These are phyloP conservation scores for Trypanosoma avium DNA, from an alignment of 208 protist genomes.

Conservation along the genomic window DNA sequence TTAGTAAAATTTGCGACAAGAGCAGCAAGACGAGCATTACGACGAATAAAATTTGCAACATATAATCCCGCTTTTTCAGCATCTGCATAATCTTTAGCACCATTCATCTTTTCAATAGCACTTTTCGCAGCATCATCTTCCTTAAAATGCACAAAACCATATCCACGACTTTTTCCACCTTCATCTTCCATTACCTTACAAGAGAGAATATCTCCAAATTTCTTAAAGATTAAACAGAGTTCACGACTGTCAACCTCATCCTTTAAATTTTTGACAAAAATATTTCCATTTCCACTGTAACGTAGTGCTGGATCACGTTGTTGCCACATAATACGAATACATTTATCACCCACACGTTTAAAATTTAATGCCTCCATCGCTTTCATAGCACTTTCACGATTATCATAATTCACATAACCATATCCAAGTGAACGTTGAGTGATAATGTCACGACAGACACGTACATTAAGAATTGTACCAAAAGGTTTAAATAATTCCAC, in stretches of 20 bases:
- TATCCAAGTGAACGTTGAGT: slow-evolving; percentile 98
- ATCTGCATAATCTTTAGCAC: slow-evolving; percentile 91
- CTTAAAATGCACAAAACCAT: slow-evolving; percentile 99
- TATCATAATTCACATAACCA: slow-evolving; percentile 99
- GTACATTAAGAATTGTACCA: slow-evolving; percentile 97
- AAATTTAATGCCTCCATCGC: slow-evolving; percentile 99
- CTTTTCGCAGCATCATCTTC: slow-evolving; percentile 92
- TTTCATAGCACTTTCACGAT: slow-evolving; percentile 93
- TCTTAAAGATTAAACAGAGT: slow-evolving; percentile 97
- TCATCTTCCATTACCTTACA: slow-evolving; percentile 96
- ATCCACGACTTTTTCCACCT: slow-evolving; percentile 94
- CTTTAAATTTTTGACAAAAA: slow-evolving; percentile 99
- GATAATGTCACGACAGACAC: slow-evolving; percentile 97
- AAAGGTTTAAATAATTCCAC: slow-evolving; percentile 98
- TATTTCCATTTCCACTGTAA: slow-evolving; percentile 97
- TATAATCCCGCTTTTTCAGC: slow-evolving; percentile 91
- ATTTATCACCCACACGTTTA: slow-evolving; percentile 92
- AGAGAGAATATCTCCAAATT: slow-evolving; percentile 98
- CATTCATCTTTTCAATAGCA: slow-evolving; percentile 98
- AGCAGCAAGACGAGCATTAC: slow-evolving; percentile 90
- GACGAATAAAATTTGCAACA: slow-evolving; percentile 96
- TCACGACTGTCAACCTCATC: slow-evolving; percentile 96
- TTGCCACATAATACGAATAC: slow-evolving; percentile 99
- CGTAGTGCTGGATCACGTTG: slow-evolving; percentile 98
- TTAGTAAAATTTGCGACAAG: slow-evolving; percentile 97